Evolutionary conservation across 495 filamentous ascomycete genomes (phyloP).

Genomic region (Mytilinidion resinicola): DNA sequence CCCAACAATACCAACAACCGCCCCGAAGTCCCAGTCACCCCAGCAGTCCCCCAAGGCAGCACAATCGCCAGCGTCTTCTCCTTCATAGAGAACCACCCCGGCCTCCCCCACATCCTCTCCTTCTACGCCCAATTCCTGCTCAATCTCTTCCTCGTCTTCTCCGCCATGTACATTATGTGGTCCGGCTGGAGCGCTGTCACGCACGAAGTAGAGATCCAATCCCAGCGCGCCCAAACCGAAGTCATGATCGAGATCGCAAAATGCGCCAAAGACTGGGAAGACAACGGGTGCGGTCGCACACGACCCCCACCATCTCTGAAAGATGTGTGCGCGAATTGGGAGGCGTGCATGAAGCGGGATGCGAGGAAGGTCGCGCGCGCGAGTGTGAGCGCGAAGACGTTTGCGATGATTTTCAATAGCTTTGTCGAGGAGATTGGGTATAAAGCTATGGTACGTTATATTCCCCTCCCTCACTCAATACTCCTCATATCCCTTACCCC

Average conservation of each 20-base stretch:
- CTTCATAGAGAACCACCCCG: conserved; percentile 69
- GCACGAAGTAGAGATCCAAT: conserved; percentile 66
- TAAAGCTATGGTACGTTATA: conserved; percentile 59
- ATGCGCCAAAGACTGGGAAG: conserved; percentile 62
- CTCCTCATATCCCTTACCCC: neutral
- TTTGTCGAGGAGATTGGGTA: conserved; percentile 67
- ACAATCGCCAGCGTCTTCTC: conserved; percentile 54
- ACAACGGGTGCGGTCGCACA: conserved; percentile 63
- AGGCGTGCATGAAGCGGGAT: conserved; percentile 75
- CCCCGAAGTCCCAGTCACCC: no score
- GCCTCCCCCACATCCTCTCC: conserved; percentile 78
- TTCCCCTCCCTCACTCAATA: conserved; percentile 9
- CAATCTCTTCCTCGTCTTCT: conserved; percentile 64
- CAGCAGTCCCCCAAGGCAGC: conserved; percentile 11
- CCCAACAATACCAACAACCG: neutral
- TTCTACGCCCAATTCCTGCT: conserved; percentile 77
- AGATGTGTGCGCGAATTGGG: conserved; percentile 68
- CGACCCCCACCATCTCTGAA: conserved; percentile 67
- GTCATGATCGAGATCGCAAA: conserved; percentile 65
- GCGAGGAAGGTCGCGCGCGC: conserved; percentile 59
- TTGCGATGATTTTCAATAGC: conserved; percentile 71
- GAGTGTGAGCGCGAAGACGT: conserved; percentile 64
- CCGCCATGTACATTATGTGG: conserved; percentile 65
- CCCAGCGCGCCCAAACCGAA: conserved; percentile 53
- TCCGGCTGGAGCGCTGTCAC: conserved; percentile 63